Base-by-base conservation (phyloP, 768 basidiomycete genomes). In the Hygrophoropsis aurantiaca region DNA sequence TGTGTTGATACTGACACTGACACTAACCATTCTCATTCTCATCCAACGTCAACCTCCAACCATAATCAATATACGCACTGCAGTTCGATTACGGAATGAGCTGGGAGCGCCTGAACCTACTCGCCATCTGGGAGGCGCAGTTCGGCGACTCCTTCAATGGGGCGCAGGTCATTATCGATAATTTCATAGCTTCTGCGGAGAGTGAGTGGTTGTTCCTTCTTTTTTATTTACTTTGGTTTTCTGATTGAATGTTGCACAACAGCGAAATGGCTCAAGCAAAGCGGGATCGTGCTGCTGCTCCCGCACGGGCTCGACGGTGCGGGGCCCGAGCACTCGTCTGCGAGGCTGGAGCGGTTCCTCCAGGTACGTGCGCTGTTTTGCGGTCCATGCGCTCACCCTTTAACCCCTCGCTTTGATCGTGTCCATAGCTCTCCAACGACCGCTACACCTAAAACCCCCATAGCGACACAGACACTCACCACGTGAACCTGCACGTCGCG, bases 131-230 rank as follows among this genome's bases (percentile, higher is more conserved):
- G 92, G 93, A 97, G 62, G 91, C 91, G 1, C 93, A 94, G 81
- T 94, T 94, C 54, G 92, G 92, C 18, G 93, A 94, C 60, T 97
- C 95, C 67, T 88, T 90, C 71, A 94, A 97, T 58, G 91, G 91
- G 2, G 89, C 90, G n/a, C n/a, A n/a, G 78, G 77, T 93, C 47
- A 85, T 92, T 43, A 90, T 95, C 51, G 93, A 97, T 59, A 92
- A 90, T 0, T 95, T 89, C 62, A 74, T 97, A 27, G 76, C 87
- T 2, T 92, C 90, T 3, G 76, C 85, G 15, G 90, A 94, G 68
- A 85, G 92, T 91, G 56, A 47, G 85, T 66, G 11, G n/a, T n/a
- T n/a, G n/a, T n/a, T n/a, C n/a, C 16, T 24, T 13, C n/a, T 30
- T 5, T 21, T 27, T 10, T 2, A n/a, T n/a, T n/a, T n/a, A n/a